Base-by-base conservation (phyloP, 1,284 basidiomycete genomes). In the Gomphus sp. region DNA sequence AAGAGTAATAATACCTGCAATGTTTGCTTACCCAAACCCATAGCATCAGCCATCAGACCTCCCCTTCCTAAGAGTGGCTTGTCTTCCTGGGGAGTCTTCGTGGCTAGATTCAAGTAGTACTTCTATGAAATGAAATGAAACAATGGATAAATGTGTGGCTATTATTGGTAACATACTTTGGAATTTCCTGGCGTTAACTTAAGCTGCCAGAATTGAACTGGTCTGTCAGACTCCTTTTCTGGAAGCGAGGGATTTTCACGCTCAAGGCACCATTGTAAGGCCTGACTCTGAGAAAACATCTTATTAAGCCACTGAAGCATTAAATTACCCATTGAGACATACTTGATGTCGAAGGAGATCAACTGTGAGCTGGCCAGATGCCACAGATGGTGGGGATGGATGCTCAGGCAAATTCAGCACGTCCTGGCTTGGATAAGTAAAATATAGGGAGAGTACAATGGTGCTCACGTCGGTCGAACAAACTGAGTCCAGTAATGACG, bases 171-270 rank as follows among this genome's bases (percentile, higher is more conserved):
- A 31, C 25, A 43, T 37, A 43, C 50, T 69, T 53, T 53, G 43
- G 51, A 39, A n/a, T n/a, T 53, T 37, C 39, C 52, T 31, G 36
- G 50, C 36, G 71, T 75, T 65, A 80, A 83, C 64, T 76, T 80
- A 25, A 82, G 71, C 64, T 87, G 80, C 93, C 93, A 96, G 66
- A 96, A 93, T 70, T 95, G 93, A 0, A 92, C 87, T 0, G 91
- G 86, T 25, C 79, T 79, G 60, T 93, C 91, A 0, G 70, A 70
- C 51, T 84, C 81, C 37, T 73, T 78, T 62, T 74, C 78, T 0
- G 91, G 91, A 25, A 92, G 71, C 31, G 72, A 71, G 1, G 90
- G 91, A 66, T 89, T 81, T 69, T 93, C 91, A 22, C 77, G 81
- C 11, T 82, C 78, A 22, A 92, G 75, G 66, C 89, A 91, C 91